These are phyloP conservation scores for Neospora caninum DNA, from an alignment of 169 alveolate species.

Conservation along the genomic window DNA sequence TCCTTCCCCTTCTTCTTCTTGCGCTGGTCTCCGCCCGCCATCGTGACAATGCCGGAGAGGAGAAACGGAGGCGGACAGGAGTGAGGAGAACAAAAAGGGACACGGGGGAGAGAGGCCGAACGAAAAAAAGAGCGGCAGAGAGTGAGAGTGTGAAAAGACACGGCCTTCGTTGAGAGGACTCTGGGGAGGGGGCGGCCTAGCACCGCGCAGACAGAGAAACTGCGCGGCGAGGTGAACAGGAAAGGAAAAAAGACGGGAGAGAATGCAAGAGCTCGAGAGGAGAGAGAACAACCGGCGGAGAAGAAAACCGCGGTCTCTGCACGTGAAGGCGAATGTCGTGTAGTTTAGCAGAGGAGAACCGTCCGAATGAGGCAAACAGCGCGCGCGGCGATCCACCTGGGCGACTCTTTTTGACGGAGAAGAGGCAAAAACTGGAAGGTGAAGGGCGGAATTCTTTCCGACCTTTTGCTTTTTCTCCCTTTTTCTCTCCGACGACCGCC, in stretches of 20 bases:
- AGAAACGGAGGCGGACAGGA: neutral
- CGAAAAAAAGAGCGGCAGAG: neutral
- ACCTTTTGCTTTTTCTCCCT: too few relatives aligned
- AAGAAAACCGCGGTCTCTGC: too few relatives aligned
- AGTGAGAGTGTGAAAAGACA: neutral
- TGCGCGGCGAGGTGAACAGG: neutral
- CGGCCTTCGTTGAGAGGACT: neutral
- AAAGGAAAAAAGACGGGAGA: neutral
- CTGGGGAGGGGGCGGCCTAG: neutral
- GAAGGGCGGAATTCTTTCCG: too few relatives aligned
- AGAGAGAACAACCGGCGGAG: too few relatives aligned
- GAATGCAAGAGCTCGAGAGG: neutral
- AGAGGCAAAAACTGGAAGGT: too few relatives aligned
- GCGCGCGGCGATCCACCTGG: too few relatives aligned
- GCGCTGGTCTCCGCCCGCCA: neutral
- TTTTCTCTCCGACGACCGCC: too few relatives aligned
- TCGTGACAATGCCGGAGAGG: neutral
- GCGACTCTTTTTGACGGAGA: too few relatives aligned
- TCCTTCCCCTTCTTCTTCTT: slow-evolving; percentile 73
- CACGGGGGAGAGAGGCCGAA: neutral
- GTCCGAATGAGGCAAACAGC: too few relatives aligned
- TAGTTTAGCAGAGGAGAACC: too few relatives aligned
- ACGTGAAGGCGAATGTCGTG: too few relatives aligned
- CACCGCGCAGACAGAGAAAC: neutral
- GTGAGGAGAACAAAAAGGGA: neutral